Base-by-base conservation (phyloP, 2,329 filamentous ascomycete species). In the Ramichloridium luteum region DNA sequence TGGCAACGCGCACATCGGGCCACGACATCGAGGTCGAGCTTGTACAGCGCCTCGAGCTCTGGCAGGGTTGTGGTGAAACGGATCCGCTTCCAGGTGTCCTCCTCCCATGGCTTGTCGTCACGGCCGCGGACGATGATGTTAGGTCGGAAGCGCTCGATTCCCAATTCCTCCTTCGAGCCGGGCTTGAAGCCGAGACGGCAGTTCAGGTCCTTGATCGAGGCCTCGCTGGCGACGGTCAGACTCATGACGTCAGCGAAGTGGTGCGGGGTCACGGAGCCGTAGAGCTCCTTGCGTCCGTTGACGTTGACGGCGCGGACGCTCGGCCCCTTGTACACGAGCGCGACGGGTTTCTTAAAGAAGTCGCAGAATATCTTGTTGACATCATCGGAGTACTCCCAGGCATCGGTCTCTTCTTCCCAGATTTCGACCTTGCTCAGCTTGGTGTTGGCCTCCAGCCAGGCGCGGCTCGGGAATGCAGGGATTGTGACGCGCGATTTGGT, bases 51-150 rank as follows among this genome's bases (percentile, higher is more conserved):
- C 32, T 55, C 49, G 17, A 52, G 47, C 3, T 36, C 35, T 12
- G 49, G 49, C 0, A 56, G 42, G 4, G 34, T 38, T 6, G 51
- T 55, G 11, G 49, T 53, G 29, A 73, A 62, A 6, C 65, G 58
- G 1, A 77, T 55, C 3, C 63, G 60, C 54, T 75, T 77, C 74
- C 74, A 78, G 11, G 60, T 60, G 48, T 78, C 74, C 47, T 78
- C 74, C 22, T 62, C 61, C 74, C 74, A 78, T 0, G 74, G 64
- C 14, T 50, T 39, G 18, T 43, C 43, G 32, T 58, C 55, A 23
- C 58, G 55, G 1, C 73, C 73, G 10, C 58, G 56, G 26, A 78
- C 62, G 13, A 78, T 61, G 34, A 78, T 71, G 48, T 78, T 78
- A 1, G 74, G 72, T 12, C 74, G 57, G 49, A 78, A 78, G 2